Conservation (phyloP, 2,329 filamentous ascomycete species). For the Bipolaris cookei region DNA sequence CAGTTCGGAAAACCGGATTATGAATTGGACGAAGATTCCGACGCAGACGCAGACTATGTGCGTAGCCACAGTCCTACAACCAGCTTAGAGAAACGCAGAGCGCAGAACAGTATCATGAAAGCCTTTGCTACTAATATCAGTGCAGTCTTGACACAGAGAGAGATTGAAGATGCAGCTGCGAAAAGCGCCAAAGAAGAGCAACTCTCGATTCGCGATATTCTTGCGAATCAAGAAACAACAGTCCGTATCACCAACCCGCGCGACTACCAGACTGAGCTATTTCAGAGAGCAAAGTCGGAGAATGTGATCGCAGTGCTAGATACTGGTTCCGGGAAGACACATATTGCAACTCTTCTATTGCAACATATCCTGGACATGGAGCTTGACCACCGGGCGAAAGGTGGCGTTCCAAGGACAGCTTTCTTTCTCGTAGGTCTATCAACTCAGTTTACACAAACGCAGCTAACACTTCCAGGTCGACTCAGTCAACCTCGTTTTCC, state of each 20-base stretch:
- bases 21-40: conserved; percentile 27
- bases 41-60: conserved; percentile 34
- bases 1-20: neutral
- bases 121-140: conserved; percentile 53
- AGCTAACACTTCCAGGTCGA: conserved; percentile 64
- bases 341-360: conserved; percentile 90
- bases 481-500: conserved; percentile 86
- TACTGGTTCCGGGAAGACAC: conserved; percentile 93
- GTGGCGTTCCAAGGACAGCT: conserved; percentile 68
- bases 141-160: conserved; percentile 51
- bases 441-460: no score
- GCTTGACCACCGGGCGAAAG: conserved; percentile 69
- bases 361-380: conserved; percentile 78
- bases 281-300: conserved; percentile 79
- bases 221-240: conserved; percentile 59
- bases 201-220: conserved; percentile 60
- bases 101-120: conserved; percentile 53
- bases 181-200: conserved; percentile 53
- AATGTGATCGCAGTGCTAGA: conserved; percentile 94
- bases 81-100: conserved; percentile 47
- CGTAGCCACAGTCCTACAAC: conserved; percentile 33
- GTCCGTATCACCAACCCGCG: conserved; percentile 76
- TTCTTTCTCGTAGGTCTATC: conserved; percentile 75
- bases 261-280: conserved; percentile 92
- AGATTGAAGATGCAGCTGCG: conserved; percentile 45